Percentiles rank a stretch among this genome's conserved stretches.
Evolutionary conservation across 108 stramenopile species (phyloP).

Genomic region (Skeletonema menzelii): DNA sequence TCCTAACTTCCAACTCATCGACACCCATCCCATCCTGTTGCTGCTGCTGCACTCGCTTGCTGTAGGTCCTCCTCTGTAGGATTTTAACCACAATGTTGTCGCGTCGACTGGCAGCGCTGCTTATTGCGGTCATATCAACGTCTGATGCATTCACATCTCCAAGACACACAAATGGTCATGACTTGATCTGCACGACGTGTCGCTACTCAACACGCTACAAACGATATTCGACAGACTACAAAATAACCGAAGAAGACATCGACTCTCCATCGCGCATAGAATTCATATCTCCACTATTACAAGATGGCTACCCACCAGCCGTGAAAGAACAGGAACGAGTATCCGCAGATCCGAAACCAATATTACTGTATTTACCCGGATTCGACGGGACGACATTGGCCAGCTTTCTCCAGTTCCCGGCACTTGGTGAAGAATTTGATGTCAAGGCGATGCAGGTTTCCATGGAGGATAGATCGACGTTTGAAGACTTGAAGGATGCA

Average conservation of each 20-base stretch:
- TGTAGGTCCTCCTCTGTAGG: too few relatives aligned
- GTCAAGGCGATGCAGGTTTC: conserved; percentile 69
- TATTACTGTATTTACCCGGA: conserved; percentile 84
- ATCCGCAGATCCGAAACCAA: conserved; percentile 48
- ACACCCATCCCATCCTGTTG: too few relatives aligned
- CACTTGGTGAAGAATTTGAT: conserved; percentile 76
- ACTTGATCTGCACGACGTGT: neutral
- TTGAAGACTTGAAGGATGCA: conserved; percentile 59
- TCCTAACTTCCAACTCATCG: too few relatives aligned
- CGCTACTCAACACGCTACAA: neutral
- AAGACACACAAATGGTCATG: neutral
- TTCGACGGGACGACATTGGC: conserved; percentile 86
- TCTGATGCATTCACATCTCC: neutral
- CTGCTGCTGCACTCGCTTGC: neutral
- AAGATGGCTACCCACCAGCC: conserved; percentile 79
- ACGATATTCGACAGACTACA: neutral
- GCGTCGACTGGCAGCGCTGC: neutral
- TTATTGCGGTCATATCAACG: neutral
- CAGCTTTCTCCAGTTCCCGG: conserved; percentile 85
- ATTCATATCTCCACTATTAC: conserved; percentile 71
- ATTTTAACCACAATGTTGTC: neutral
- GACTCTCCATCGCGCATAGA: conserved; percentile 18
- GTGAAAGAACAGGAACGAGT: conserved; percentile 56
- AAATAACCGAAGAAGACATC: too few relatives aligned
- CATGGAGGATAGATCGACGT: conserved; percentile 81